These are phyloP conservation scores for Bodo saltans DNA, from an alignment of 78 protist species.

Conservation along the genomic window DNA sequence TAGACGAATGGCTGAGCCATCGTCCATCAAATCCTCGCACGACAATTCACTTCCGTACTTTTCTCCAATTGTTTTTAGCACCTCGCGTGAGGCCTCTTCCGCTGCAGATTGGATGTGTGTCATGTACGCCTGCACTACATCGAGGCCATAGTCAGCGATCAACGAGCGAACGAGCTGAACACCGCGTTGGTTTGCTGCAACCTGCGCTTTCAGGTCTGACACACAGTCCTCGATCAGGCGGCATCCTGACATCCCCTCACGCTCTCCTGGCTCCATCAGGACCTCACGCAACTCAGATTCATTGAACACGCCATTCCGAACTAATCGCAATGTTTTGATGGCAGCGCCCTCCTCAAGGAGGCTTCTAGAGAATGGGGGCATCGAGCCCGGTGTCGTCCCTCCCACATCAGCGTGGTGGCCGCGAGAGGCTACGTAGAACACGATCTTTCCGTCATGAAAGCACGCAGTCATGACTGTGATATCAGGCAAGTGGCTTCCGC, in stretches of 20 bases:
- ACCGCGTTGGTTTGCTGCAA: conserved; percentile 83
- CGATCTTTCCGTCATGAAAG: conserved; percentile 27
- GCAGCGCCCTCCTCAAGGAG: conserved; percentile 83
- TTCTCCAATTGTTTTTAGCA: conserved; percentile 26
- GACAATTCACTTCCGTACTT: neutral
- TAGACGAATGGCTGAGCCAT: conserved; percentile 75
- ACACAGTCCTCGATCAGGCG: conserved; percentile 67
- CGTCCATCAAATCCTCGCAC: conserved; percentile 83
- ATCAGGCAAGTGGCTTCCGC: conserved; percentile 94
- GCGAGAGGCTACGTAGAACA: conserved; percentile 86
- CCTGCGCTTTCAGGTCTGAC: conserved; percentile 80
- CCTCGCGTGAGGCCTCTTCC: conserved; percentile 68
- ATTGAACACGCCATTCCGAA: conserved; percentile 45
- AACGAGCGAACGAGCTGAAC: conserved; percentile 63
- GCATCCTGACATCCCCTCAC: conserved; percentile 20
- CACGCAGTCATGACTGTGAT: conserved; percentile 93
- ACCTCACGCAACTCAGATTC: conserved; percentile 37
- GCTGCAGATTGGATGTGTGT: conserved; percentile 77
- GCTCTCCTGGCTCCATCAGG: neutral
- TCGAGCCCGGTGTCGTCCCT: conserved; percentile 90
- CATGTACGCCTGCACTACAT: conserved; percentile 84
- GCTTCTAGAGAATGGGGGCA: conserved; percentile 81
- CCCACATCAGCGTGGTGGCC: conserved; percentile 98
- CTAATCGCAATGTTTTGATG: conserved; percentile 67
- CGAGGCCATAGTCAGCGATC: conserved; percentile 55